phyloP scores from a whole-genome alignment of 1,284 basidiomycete species.

The Ustilago curta region DNA sequence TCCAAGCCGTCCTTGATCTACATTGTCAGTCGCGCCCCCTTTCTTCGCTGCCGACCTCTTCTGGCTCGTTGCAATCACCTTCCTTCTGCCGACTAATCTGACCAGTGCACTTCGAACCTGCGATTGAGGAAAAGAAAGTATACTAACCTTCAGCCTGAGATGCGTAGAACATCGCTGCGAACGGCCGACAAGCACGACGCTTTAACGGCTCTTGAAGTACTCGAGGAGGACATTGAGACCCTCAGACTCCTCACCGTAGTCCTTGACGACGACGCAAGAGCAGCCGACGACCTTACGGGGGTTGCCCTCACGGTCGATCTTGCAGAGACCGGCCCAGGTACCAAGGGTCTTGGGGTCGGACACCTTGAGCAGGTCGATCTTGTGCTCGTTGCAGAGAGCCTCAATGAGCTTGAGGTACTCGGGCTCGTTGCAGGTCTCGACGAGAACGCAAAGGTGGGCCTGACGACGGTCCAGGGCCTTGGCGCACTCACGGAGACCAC shows the following conservation, averaged over 20 bases:
- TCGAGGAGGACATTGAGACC: constrained; percentile 96
- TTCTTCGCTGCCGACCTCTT: background rate
- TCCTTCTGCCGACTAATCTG: background rate
- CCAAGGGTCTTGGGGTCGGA: constrained; percentile 95
- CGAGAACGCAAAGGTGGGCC: constrained; percentile 98
- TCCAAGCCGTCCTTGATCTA: background rate
- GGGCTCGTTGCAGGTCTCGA: constrained; percentile 98
- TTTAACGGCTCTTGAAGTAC: constrained; percentile 88
- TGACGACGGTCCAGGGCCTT: constrained; percentile 99
- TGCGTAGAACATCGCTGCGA: background rate
- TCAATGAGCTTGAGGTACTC: constrained; percentile 99
- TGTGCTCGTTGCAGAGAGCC: constrained; percentile 98
- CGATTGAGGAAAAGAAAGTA: background rate
- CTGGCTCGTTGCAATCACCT: background rate
- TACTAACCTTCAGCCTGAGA: constrained; percentile 47
- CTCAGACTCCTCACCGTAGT: constrained; percentile 95
- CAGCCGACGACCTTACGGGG: constrained; percentile 83
- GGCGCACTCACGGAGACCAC: constrained; percentile 95
- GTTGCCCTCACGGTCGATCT: constrained; percentile 97
- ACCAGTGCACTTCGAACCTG: constrained; percentile 1
- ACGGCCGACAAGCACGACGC: background rate
- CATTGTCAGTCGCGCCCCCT: background rate
- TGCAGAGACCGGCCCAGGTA: constrained; percentile 93
- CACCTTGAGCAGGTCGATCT: constrained; percentile 99
- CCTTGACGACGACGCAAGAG: constrained; percentile 95